These are phyloP conservation scores for Lentinus polychrous DNA, from an alignment of 1,284 basidiomycete species.

Conservation along the genomic window DNA sequence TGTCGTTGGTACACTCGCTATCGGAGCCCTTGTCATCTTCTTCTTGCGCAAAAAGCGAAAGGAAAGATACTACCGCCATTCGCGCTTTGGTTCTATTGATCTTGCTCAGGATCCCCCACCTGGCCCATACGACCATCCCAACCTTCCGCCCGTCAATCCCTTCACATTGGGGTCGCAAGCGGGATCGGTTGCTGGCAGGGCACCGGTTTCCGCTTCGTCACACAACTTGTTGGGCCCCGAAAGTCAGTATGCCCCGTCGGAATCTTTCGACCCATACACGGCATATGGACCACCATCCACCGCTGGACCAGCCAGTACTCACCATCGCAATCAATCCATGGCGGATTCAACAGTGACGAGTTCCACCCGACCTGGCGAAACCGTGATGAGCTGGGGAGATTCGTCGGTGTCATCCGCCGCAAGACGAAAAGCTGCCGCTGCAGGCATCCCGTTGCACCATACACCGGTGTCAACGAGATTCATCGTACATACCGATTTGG, in stretches of 20 bases:
- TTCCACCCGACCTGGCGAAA: slow-evolving; percentile 1
- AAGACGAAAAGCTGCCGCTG: slow-evolving; percentile 45
- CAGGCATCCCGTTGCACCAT: slow-evolving; percentile 34
- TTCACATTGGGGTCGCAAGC: slow-evolving; percentile 9
- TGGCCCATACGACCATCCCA: slow-evolving; percentile 6
- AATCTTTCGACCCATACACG: slow-evolving; percentile 4
- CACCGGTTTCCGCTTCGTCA: not conserved
- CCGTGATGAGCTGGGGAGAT: slow-evolving; percentile 2
- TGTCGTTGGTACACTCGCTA: slow-evolving; percentile 7
- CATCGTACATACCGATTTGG: slow-evolving; percentile 64
- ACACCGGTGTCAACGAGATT: slow-evolving; percentile 38
- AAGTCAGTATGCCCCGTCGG: not conserved
- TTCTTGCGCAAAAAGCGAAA: slow-evolving; percentile 16
- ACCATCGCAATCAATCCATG: not conserved
- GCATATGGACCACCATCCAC: slow-evolving; percentile 6
- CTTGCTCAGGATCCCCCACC: slow-evolving; percentile 9
- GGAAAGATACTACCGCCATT: slow-evolving; percentile 6
- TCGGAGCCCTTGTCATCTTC: slow-evolving; percentile 18
- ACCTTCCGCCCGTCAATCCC: slow-evolving; percentile 10
- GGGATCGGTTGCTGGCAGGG: not conserved
- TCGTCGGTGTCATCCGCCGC: slow-evolving; percentile 27
- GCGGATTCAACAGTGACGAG: not conserved
- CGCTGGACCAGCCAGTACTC: slow-evolving; percentile 1
- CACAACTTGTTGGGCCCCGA: slow-evolving; percentile 1
- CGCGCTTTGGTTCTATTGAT: slow-evolving; percentile 11